phyloP scores from a whole-genome alignment of 2,329 filamentous ascomycete genomes.

The Akanthomyces lecanii region DNA sequence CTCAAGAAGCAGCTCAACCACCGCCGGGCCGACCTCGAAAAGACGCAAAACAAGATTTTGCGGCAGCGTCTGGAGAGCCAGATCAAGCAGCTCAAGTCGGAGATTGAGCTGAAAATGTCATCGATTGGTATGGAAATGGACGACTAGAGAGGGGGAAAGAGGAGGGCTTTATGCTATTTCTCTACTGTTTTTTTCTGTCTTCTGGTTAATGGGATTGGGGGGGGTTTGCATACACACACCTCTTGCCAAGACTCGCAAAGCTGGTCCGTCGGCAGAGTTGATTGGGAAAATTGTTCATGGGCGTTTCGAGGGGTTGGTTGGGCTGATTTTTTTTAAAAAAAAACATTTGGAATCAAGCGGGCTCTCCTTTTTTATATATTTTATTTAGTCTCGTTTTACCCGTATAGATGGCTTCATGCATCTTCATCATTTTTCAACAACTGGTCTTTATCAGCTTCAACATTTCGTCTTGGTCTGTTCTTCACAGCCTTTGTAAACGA shows the following conservation, averaged over 20 bases:
- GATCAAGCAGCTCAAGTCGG: slow-evolving; percentile 44
- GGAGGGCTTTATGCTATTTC: not conserved
- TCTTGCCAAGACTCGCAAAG: too few relatives aligned
- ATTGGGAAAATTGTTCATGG: not conserved
- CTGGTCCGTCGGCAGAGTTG: not conserved
- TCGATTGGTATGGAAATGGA: slow-evolving; percentile 40
- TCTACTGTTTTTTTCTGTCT: not conserved
- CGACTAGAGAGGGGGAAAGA: slow-evolving; percentile 23
- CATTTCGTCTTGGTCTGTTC: too few relatives aligned
- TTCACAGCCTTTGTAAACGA: too few relatives aligned
- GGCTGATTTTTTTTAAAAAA: too few relatives aligned
- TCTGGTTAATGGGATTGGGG: not conserved
- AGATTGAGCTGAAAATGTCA: slow-evolving; percentile 42
- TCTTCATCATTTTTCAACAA: not conserved
- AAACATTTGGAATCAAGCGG: not conserved
- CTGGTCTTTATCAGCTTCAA: not conserved
- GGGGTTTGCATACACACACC: too few relatives aligned
- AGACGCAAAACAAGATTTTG: slow-evolving; percentile 45
- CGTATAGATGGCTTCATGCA: not conserved
- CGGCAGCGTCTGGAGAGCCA: slow-evolving; percentile 46
- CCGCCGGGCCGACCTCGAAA: slow-evolving; percentile 41
- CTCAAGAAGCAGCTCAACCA: slow-evolving; percentile 48
- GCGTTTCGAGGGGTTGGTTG: not conserved
- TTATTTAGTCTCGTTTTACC: not conserved
- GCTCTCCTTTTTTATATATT: not conserved